These are phyloP conservation scores for Rhinocladiella mackenziei DNA, from an alignment of 2,329 filamentous ascomycete genomes.

Conservation along the genomic window DNA sequence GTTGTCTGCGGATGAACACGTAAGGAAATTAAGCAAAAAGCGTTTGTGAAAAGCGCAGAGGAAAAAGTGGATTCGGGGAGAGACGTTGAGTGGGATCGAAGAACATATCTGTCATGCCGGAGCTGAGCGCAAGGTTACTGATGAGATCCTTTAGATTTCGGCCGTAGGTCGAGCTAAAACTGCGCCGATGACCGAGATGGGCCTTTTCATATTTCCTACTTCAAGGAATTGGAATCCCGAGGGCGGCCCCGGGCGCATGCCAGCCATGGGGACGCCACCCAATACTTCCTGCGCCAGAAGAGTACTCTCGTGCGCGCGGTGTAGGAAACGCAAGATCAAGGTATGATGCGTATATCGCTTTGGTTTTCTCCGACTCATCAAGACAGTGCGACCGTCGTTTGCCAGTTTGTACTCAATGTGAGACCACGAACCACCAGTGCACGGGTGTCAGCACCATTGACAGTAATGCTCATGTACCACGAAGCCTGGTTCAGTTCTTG, in stretches of 20 bases:
- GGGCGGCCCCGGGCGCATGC: neutral
- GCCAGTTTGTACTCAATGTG: slow-evolving; percentile 10
- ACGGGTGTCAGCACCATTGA: slow-evolving; percentile 12
- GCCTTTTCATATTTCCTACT: no score
- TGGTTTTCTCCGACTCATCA: neutral
- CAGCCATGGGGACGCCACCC: neutral
- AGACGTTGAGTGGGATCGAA: no score
- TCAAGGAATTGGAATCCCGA: neutral
- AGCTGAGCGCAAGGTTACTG: no score
- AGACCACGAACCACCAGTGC: slow-evolving; percentile 1
- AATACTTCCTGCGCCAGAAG: slow-evolving; percentile 26
- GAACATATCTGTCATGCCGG: no score
- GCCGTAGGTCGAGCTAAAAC: no score
- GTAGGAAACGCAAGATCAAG: slow-evolving; percentile 22
- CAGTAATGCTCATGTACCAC: slow-evolving; percentile 19
- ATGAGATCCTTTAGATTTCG: no score
- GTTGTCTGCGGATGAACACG: no score
- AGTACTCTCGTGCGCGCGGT: slow-evolving; percentile 13
- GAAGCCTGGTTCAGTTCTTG: slow-evolving; percentile 30
- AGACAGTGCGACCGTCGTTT: slow-evolving; percentile 12
- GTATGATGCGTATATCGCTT: neutral
- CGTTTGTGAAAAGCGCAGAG: no score
- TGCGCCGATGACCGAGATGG: no score
- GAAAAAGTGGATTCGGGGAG: no score
- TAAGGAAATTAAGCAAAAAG: no score